Evolutionary conservation across 2,329 filamentous ascomycete species (phyloP).

Genomic region (Colletotrichum simmondsii): DNA sequence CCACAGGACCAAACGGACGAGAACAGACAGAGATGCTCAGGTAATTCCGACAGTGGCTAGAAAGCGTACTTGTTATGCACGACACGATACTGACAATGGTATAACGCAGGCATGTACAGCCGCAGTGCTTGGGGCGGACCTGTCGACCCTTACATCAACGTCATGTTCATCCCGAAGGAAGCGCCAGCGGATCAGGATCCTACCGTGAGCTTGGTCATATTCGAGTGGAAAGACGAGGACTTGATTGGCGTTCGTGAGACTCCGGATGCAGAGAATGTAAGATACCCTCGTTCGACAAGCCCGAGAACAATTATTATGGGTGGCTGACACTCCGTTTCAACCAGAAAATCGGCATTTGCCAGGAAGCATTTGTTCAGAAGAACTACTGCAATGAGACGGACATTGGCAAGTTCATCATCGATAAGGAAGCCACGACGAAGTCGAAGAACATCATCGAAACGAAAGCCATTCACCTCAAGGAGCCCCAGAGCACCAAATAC

Average conservation of each 20-base stretch:
- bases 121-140: constrained; percentile 87
- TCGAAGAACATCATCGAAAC: constrained; percentile 81
- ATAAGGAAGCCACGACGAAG: constrained; percentile 77
- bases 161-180: constrained; percentile 77
- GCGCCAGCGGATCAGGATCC: constrained; percentile 74
- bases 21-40: constrained; percentile 83
- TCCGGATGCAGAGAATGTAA: constrained; percentile 64
- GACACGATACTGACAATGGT: not conserved
- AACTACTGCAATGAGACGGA: constrained; percentile 81
- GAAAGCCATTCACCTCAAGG: constrained; percentile 83
- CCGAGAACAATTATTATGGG: not conserved
- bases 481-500: constrained; percentile 80
- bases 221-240: constrained; percentile 90
- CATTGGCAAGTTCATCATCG: constrained; percentile 85
- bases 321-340: constrained; percentile 43
- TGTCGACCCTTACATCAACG: constrained; percentile 87
- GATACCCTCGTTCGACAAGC: constrained; percentile 28
- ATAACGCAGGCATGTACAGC: constrained; percentile 86
- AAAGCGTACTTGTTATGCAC: not conserved
- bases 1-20: constrained; percentile 78
- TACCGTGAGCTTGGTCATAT: constrained; percentile 86
- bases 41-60: constrained; percentile 47
- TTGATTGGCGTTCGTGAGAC: constrained; percentile 77
- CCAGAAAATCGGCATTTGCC: constrained; percentile 73
- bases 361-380: constrained; percentile 73